Percentiles rank a stretch among this genome's conserved stretches.
phyloP scores from a whole-genome alignment of 257 asterid genomes.

The Penstemon barbatus region DNA sequence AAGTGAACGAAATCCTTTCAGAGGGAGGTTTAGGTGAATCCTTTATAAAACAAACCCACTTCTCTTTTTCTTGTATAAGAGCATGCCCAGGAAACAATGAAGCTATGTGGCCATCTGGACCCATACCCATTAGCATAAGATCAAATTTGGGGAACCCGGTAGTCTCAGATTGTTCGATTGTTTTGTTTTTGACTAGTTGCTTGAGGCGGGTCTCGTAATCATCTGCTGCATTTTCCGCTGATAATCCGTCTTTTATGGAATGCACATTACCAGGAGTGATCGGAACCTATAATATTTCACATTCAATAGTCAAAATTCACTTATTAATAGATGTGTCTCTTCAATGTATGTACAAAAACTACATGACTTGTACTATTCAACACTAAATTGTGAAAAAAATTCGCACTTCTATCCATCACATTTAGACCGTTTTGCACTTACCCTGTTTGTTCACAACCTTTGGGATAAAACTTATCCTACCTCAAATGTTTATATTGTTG shows the following conservation, averaged over 20 bases:
- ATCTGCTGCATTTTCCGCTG: constrained; percentile 84
- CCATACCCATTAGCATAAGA: constrained; percentile 87
- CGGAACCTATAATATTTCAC: constrained; percentile 50
- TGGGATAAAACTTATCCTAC: too few species aligned
- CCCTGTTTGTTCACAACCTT: too few species aligned
- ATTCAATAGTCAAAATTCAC: too few species aligned
- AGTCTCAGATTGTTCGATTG: constrained; percentile 45
- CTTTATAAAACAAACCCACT: constrained; percentile 73
- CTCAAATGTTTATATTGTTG: too few species aligned
- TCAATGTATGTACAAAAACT: too few species aligned
- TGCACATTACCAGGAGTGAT: constrained; percentile 78
- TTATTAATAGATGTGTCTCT: too few species aligned
- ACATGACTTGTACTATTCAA: too few species aligned
- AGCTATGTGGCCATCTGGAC: constrained; percentile 95
- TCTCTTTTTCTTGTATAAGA: constrained; percentile 56
- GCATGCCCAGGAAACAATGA: constrained; percentile 86
- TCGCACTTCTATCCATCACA: too few species aligned
- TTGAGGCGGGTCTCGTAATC: constrained; percentile 78
- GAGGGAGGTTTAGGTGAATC: constrained; percentile 96
- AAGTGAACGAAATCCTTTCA: constrained; percentile 78
- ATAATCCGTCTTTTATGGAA: constrained; percentile 73
- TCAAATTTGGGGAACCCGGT: constrained; percentile 78
- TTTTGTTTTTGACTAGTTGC: constrained; percentile 56
- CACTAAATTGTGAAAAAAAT: too few species aligned
- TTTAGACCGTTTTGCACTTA: too few species aligned